phyloP scores from a whole-genome alignment of 163 green algal genomes.

The Chlorella variabilis region DNA sequence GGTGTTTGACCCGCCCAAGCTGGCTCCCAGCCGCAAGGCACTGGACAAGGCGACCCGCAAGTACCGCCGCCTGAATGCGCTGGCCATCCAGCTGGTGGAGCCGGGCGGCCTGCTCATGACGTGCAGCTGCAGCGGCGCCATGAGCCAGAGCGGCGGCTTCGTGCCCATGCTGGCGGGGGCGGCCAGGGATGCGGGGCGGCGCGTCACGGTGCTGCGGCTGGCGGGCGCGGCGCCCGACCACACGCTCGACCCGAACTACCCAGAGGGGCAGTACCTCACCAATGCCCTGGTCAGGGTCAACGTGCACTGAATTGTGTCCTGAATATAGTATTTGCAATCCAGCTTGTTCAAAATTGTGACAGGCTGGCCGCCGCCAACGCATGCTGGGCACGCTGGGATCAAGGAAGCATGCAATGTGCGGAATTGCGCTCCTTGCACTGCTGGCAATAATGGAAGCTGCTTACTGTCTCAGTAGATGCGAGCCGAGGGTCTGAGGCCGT shows the following conservation, averaged over 20 bases:
- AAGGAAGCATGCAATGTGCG: too few relatives aligned
- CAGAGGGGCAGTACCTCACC: conserved; percentile 84
- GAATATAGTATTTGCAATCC: too few relatives aligned
- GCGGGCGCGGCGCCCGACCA: conserved; percentile 80
- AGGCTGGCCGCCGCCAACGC: too few relatives aligned
- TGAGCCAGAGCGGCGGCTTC: conserved; percentile 79
- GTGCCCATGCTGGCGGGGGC: conserved; percentile 62
- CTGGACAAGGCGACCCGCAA: conserved; percentile 53
- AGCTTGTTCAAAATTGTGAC: too few relatives aligned
- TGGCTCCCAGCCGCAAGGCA: conserved; percentile 77
- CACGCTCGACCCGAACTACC: conserved; percentile 72
- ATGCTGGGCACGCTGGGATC: too few relatives aligned
- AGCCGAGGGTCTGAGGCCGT: too few relatives aligned
- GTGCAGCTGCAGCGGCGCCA: conserved; percentile 91
- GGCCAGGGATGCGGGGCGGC: conserved; percentile 42
- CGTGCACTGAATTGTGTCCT: too few relatives aligned
- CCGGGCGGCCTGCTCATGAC: conserved; percentile 92
- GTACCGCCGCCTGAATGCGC: conserved; percentile 83
- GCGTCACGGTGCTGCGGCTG: conserved; percentile 72
- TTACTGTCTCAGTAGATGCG: too few relatives aligned
- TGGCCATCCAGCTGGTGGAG: conserved; percentile 78
- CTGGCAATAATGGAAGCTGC: too few relatives aligned
- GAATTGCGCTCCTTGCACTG: too few relatives aligned
- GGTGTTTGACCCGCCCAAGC: conserved; percentile 95
- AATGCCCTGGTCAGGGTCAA: conserved; percentile 73